These are phyloP conservation scores for Neurospora cerealis DNA, from an alignment of 495 filamentous ascomycete species.

Conservation along the genomic window DNA sequence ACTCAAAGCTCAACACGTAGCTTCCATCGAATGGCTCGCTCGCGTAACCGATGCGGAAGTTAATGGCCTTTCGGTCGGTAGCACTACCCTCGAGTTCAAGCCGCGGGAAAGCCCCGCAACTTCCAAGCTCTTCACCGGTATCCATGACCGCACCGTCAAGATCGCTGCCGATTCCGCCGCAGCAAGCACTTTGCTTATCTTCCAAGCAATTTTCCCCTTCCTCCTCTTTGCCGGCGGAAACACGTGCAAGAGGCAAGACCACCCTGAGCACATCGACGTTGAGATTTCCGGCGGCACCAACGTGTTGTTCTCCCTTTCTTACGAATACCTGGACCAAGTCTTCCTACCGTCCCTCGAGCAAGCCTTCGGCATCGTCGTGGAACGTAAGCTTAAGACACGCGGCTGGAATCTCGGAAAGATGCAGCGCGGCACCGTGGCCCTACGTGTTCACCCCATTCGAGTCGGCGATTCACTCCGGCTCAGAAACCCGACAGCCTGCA, in stretches of 20 bases:
- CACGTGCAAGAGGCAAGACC: slow-evolving; percentile 14
- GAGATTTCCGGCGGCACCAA: slow-evolving; percentile 73
- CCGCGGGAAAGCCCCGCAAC: slow-evolving; percentile 31
- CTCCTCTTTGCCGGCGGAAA: slow-evolving; percentile 47
- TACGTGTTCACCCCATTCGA: slow-evolving; percentile 46
- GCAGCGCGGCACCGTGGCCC: slow-evolving; percentile 48
- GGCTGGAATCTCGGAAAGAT: slow-evolving; percentile 57
- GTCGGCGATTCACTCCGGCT: slow-evolving; percentile 34
- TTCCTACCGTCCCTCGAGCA: slow-evolving; percentile 57
- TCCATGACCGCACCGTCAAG: slow-evolving; percentile 25
- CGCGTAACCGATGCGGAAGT: slow-evolving; percentile 50
- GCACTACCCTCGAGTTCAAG: slow-evolving; percentile 41
- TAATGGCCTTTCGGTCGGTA: slow-evolving; percentile 45
- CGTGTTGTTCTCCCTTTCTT: slow-evolving; percentile 57
- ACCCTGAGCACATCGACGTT: slow-evolving; percentile 33
- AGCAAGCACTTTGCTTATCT: slow-evolving; percentile 55
- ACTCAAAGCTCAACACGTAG: slow-evolving; percentile 66
- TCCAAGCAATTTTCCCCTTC: slow-evolving; percentile 77
- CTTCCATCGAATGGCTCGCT: slow-evolving; percentile 57
- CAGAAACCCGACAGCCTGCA: slow-evolving; percentile 24
- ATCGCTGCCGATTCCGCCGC: slow-evolving; percentile 33
- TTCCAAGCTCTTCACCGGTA: slow-evolving; percentile 8
- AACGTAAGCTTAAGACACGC: slow-evolving; percentile 44
- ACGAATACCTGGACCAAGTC: slow-evolving; percentile 70
- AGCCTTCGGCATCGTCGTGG: slow-evolving; percentile 50